Base-by-base conservation (phyloP, 2,329 filamentous ascomycete genomes). In the Cordyceps pruinosa region DNA sequence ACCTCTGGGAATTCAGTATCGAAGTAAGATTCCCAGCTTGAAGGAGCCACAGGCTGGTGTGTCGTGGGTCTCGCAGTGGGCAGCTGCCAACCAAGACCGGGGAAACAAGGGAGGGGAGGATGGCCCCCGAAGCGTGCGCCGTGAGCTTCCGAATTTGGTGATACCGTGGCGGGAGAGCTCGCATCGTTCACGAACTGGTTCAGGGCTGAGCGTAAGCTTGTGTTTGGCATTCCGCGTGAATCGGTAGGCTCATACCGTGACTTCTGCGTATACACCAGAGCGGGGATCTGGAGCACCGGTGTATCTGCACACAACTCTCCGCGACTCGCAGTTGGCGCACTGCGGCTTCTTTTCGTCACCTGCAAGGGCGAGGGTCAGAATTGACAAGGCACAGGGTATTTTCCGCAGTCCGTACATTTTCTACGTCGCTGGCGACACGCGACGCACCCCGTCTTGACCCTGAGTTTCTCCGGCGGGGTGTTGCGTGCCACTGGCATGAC, bases 1-100 rank as follows among this genome's bases (percentile, higher is more conserved):
- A 45, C 25, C 3, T 60, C 59, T 9, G 51, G 37, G 10, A 57
- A 25, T 5, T 53, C 28, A 9, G 54, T 59, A 10, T 59, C 48
- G 23, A 64, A 64, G 48, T 63, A 63, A 9, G 60, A 58, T 13
- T 61, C 54, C 62, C 62, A 64, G 21, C 55, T 59, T 2, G 62
- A 58, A 10, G 56, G 41, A 13, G 13, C 15, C 15, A 4, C 19
- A 2, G 21, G 23, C 21, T 21, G 23, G 9, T 37, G 23, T n/a
- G 17, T 19, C n/a, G 25, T 7, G 13, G 42, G 5, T 4, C 10
- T 30, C 23, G 42, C 21, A 5, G 32, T 6, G n/a, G 42, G 42
- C 32, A 34, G 42, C 5, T 39, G 52, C 52, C 52, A 55, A n/a
- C 30, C 7, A 13, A 34, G 17, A 41, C 30, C 13, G 7, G 23